Conservation (phyloP, 306 rosid genomes). For the Trifolium dubium region DNA sequence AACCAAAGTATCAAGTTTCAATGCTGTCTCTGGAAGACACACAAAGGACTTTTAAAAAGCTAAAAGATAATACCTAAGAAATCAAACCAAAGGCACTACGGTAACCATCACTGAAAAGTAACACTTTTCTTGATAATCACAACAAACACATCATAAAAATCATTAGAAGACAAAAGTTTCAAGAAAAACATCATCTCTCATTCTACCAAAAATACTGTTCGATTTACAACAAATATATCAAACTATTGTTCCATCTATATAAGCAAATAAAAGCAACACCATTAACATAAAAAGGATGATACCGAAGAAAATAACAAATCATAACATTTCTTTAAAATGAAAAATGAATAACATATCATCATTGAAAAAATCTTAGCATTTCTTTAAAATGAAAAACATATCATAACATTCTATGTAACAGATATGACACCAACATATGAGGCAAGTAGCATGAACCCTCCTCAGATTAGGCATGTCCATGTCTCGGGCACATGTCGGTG, state of each 20-base stretch:
- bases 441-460: too few relatives aligned
- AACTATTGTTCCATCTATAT: not conserved
- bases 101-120: slow-evolving; percentile 18
- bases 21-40: slow-evolving; percentile 75
- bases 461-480: too few relatives aligned
- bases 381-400: not conserved
- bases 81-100: slow-evolving; percentile 28
- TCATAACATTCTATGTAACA: not conserved
- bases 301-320: slow-evolving; percentile 1
- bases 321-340: not conserved
- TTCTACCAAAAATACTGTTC: slow-evolving; percentile 18
- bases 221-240: not conserved
- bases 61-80: slow-evolving; percentile 26
- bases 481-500: too few relatives aligned
- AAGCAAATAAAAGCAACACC: slow-evolving; percentile 9
- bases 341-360: too few relatives aligned
- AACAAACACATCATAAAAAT: slow-evolving; percentile 1
- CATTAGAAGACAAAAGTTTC: not conserved
- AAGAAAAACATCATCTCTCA: slow-evolving; percentile 11
- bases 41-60: slow-evolving; percentile 36
- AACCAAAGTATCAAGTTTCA: slow-evolving; percentile 85
- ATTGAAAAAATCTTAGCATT: not conserved
- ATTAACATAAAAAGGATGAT: not conserved
- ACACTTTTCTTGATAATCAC: slow-evolving; percentile 17
- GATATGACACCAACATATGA: not conserved